Evolutionary conservation across 371 early-diverging fungal genomes (phyloP).

Genomic region (Coemansia sp.): DNA sequence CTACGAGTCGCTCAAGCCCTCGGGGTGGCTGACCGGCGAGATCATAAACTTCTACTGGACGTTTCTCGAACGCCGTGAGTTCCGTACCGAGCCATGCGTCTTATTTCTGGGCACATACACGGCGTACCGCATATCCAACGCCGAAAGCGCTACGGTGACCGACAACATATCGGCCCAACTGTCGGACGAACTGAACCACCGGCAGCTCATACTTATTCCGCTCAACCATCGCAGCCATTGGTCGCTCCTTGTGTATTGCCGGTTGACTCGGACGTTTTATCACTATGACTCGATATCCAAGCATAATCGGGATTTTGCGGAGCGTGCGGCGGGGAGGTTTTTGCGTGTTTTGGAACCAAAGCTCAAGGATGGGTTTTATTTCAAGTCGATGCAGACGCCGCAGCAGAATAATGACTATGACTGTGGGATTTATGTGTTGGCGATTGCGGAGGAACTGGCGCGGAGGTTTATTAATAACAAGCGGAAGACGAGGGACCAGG

Average conservation of each 20-base stretch:
- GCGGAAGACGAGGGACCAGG: slow-evolving; percentile 5
- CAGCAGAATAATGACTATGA: slow-evolving; percentile 54
- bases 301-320: slow-evolving; percentile 50
- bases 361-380: slow-evolving; percentile 46
- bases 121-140: slow-evolving; percentile 47
- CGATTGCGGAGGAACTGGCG: slow-evolving; percentile 53
- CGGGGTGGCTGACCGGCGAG: slow-evolving; percentile 53
- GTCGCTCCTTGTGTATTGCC: slow-evolving; percentile 52
- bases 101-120: slow-evolving; percentile 53
- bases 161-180: slow-evolving; percentile 50
- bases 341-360: slow-evolving; percentile 41
- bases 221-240: slow-evolving; percentile 52
- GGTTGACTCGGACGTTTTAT: slow-evolving; percentile 50
- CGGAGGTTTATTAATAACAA: slow-evolving; percentile 47
- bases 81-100: slow-evolving; percentile 32
- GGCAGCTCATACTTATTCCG: slow-evolving; percentile 46
- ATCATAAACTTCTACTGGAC: slow-evolving; percentile 55
- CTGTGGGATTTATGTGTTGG: slow-evolving; percentile 52
- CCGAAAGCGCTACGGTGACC: slow-evolving; percentile 36
- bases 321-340: slow-evolving; percentile 49
- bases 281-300: slow-evolving; percentile 52
- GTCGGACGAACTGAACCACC: slow-evolving; percentile 38
- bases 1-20: slow-evolving; percentile 49
- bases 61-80: slow-evolving; percentile 48
- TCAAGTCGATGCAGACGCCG: slow-evolving; percentile 55